Evolutionary conservation across 2,329 filamentous ascomycete genomes (phyloP).

Genomic region (Microascus cirrosus): DNA sequence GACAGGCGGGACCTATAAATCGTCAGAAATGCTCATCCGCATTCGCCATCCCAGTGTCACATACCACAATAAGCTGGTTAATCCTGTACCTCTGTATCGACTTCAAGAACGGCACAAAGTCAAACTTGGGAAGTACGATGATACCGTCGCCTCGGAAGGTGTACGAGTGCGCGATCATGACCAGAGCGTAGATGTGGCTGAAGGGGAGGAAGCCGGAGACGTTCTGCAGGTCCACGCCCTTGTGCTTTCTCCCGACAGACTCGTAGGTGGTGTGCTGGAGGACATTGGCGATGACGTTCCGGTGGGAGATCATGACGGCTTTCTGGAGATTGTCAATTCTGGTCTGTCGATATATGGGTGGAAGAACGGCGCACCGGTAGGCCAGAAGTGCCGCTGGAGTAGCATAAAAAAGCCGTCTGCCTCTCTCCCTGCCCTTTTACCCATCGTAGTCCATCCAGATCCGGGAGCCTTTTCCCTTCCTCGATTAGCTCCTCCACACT

Average conservation of each 20-base stretch:
- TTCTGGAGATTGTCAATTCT: slow-evolving; percentile 33
- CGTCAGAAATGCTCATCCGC: no score
- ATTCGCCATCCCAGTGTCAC: no score
- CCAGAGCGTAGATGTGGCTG: slow-evolving; percentile 68
- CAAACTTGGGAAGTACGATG: slow-evolving; percentile 63
- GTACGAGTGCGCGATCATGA: slow-evolving; percentile 55
- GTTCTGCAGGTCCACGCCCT: slow-evolving; percentile 11
- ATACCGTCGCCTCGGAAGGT: slow-evolving; percentile 62
- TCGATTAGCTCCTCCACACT: slow-evolving; percentile 52
- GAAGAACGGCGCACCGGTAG: slow-evolving; percentile 38
- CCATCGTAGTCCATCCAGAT: slow-evolving; percentile 42
- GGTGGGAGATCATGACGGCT: slow-evolving; percentile 69
- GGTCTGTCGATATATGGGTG: not conserved
- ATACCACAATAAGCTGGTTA: slow-evolving; percentile 29
- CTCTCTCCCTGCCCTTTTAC: slow-evolving; percentile 46
- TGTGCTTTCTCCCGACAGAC: slow-evolving; percentile 16
- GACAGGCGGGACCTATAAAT: slow-evolving; percentile 62
- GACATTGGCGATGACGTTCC: slow-evolving; percentile 63
- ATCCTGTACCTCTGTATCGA: slow-evolving; percentile 60
- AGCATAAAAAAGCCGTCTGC: slow-evolving; percentile 60
- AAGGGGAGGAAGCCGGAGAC: slow-evolving; percentile 58
- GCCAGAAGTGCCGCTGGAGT: slow-evolving; percentile 63
- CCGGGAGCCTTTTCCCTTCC: slow-evolving; percentile 38
- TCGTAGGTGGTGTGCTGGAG: slow-evolving; percentile 45
- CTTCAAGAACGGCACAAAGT: slow-evolving; percentile 49